Evolutionary conservation across 192 early-diverging fungal genomes (phyloP), one percentile per base, ranked within the genome.

Genomic region (Podila minutissima): DNA sequence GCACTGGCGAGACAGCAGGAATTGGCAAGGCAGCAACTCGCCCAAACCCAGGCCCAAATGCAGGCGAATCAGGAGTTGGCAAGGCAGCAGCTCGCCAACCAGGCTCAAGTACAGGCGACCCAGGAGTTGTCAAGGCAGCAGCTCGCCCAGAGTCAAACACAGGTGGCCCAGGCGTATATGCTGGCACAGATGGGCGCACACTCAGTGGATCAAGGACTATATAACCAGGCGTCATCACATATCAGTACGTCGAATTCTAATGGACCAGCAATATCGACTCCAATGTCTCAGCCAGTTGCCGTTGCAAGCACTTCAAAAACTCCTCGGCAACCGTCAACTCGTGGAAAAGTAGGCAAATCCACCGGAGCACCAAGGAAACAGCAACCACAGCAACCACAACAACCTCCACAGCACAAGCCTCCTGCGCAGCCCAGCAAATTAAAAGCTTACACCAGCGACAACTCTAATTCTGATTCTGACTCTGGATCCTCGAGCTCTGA

Each of bases 401-500:
- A 57, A 3, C 70, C 24, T 6, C 68, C n/a, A 20, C 63, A 22
- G 9, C 53, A 59, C 32, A 49, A 69, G 22, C 57, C 28, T 26
- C 31, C 59, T 1, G 2, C 28, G 17, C 59, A 32, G 26, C 26
- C 22, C 20, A 37, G 35, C 10, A 55, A 55, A 24, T 26, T 5
- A 7, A 55, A 55, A 55, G 17, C 53, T 0, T 72, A 72, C 26
- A 49, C 62, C 8, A 79, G 64, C 50, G 75, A 79, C 35, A 70
- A 72, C 53, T 55, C 53, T 48, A 32, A 66, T 24, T 79, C 75
- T 5, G 75, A 72, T 29, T 81, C 77, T 20, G 77, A 67, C 8
- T 81, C 77, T 15, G 77, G 71, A 32, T 81, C 77, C 13, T 55
- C 53, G 13, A 73, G 77, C 26, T 81, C 77, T 51, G 77, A 66